phyloP scores from a whole-genome alignment of 2,329 filamentous ascomycete species.

The Sclerotinia sclerotiorum region DNA sequence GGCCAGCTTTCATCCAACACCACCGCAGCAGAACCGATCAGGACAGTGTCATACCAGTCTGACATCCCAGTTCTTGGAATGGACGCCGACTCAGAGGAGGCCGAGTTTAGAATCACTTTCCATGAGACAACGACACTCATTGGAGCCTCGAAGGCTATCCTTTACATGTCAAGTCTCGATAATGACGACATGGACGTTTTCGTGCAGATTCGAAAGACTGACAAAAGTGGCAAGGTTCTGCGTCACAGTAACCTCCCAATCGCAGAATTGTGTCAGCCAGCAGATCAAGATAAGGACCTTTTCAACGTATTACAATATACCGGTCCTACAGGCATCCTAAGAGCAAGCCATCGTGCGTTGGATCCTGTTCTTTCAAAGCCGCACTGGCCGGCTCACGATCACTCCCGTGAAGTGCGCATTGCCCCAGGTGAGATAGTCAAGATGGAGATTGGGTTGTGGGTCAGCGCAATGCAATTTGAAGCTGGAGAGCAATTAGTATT shows the following conservation, averaged over 20 bases:
- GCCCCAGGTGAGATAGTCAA: conserved; percentile 25
- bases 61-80: too few species aligned
- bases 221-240: conserved; percentile 45
- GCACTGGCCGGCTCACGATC: conserved; percentile 23
- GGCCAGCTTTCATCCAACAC: neutral
- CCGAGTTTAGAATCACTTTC: conserved; percentile 36
- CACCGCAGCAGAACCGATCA: conserved; percentile 27
- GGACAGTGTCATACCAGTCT: too few species aligned
- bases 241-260: conserved; percentile 45
- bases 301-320: conserved; percentile 14
- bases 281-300: conserved; percentile 5
- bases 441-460: conserved; percentile 29
- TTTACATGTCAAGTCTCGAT: conserved; percentile 48
- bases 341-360: conserved; percentile 26
- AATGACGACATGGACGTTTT: conserved; percentile 49
- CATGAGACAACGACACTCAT: conserved; percentile 43
- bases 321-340: conserved; percentile 25
- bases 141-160: conserved; percentile 48
- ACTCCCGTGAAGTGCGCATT: conserved; percentile 25
- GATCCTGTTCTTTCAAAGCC: conserved; percentile 16
- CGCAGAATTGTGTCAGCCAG: conserved; percentile 34
- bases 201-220: conserved; percentile 47
- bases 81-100: too few species aligned
- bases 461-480: conserved; percentile 28
- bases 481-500: conserved; percentile 22